Base-by-base conservation (phyloP, 2,329 filamentous ascomycete genomes). In the Cadophora luteo-olivacea region DNA sequence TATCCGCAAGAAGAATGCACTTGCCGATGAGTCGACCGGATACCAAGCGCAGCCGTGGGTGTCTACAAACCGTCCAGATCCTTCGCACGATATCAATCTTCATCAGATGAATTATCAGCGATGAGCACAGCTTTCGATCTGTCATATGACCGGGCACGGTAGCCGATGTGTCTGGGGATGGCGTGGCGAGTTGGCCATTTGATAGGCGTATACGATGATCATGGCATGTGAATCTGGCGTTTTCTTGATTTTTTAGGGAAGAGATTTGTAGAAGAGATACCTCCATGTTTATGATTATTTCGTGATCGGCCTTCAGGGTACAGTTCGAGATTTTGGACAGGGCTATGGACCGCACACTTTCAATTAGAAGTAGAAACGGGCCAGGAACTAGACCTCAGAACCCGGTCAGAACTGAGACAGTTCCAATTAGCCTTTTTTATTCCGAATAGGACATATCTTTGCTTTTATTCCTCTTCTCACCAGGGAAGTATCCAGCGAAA, bases 41-140 rank as follows among this genome's bases (percentile, higher is more conserved):
- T 72, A 72, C 55, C 70, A 72, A 45, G 45, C 49, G 19, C 63
- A 69, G 45, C 70, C 70, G 11, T 70, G 69, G 70, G 41, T 22
- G 19, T 19, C 45, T 8, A 2, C 45, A 1, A 32, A 60, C 22
- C 16, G n/a, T 4, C 41, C 51, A 1, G 52, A 33, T 41, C 54
- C 38, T 16, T 65, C 60, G 9, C 70, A 62, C 25, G 63, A 69
- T 48, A 69, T 72, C 38, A 64, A 68, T 63, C 57, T 72, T 19
- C 41, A 22, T 11, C 54, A 65, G 45, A 61, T 57, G 24, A 19
- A 51, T 38, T 65, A 68, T 16, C 66, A 63, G 4, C 62, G 61
- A 1, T 33, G 54, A 6, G 64, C 64, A 22, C 49, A 69, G 32
- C 67, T 62, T 25, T 49, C 62, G 9, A 52, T 67, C 29, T 65